These are phyloP conservation scores for Cylindrodendrum hubeiense DNA, from an alignment of 2,329 filamentous ascomycete genomes.

Conservation along the genomic window DNA sequence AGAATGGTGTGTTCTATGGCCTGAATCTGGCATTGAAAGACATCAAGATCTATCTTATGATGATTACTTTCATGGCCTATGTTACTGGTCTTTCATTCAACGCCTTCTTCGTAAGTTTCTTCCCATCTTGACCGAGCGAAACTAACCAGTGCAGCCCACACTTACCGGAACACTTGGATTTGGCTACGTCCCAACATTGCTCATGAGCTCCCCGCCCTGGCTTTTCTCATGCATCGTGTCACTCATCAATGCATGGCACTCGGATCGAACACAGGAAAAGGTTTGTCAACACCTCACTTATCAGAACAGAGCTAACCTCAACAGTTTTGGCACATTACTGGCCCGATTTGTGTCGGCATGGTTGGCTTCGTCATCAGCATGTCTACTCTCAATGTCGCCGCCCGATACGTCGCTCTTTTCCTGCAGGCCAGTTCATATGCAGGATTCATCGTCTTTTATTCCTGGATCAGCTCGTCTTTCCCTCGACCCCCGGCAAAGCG, in stretches of 20 bases:
- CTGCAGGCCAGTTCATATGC: constrained; percentile 70
- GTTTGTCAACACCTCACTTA: constrained; percentile 41
- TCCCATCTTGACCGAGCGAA: accelerated
- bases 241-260: constrained; percentile 66
- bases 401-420: constrained; percentile 71
- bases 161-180: constrained; percentile 67
- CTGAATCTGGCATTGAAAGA: constrained; percentile 71
- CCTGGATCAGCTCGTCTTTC: constrained; percentile 69
- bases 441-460: constrained; percentile 69
- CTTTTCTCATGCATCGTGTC: constrained; percentile 70
- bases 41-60: constrained; percentile 73
- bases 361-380: constrained; percentile 71
- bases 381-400: constrained; percentile 66
- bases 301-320: constrained; percentile 4
- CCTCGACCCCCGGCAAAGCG: constrained; percentile 71
- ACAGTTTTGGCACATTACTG: constrained; percentile 69
- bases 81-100: constrained; percentile 71
- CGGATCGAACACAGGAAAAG: constrained; percentile 67
- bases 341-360: constrained; percentile 65
- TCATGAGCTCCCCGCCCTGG: constrained; percentile 71
- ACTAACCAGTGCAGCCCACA: constrained; percentile 53
- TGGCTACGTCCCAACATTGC: constrained; percentile 62
- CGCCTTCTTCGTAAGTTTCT: constrained; percentile 63
- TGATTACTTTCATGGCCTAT: constrained; percentile 71
- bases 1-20: constrained; percentile 65